These are phyloP conservation scores for Plasmodium knowlesi DNA, from an alignment of 169 alveolate species.

Conservation along the genomic window DNA sequence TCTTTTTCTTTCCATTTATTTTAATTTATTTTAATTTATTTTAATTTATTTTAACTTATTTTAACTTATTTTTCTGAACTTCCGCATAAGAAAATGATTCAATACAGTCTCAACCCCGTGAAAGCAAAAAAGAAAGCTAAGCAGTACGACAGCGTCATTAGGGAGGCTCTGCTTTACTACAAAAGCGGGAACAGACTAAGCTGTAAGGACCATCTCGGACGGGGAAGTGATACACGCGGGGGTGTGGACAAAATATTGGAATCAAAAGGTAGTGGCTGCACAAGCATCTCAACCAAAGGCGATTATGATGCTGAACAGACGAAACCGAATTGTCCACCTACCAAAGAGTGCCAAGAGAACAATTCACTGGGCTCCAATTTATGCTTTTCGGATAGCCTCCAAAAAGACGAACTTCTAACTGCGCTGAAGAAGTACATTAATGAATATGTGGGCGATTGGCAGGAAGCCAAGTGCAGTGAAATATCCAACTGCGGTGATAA, in stretches of 20 bases:
- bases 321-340: background rate
- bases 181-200: slow-evolving; percentile 1
- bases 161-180: slow-evolving; percentile 14
- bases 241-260: background rate
- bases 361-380: background rate
- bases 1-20: background rate
- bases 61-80: too few relatives aligned
- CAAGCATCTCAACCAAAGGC: background rate
- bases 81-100: slow-evolving; percentile 5
- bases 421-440: slow-evolving; percentile 4
- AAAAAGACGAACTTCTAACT: slow-evolving; percentile 2
- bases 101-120: background rate
- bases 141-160: slow-evolving; percentile 19
- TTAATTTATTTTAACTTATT: background rate
- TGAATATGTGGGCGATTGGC: slow-evolving; percentile 28
- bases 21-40: background rate
- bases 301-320: background rate
- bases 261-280: background rate
- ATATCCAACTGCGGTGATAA: slow-evolving; percentile 14
- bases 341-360: background rate
- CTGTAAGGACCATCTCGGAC: background rate
- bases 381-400: background rate
- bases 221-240: background rate
- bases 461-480: slow-evolving; percentile 35
- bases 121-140: slow-evolving; percentile 4